Conservation (phyloP, 805 yeast species). For the Monosporozyma yasuniensis region DNA sequence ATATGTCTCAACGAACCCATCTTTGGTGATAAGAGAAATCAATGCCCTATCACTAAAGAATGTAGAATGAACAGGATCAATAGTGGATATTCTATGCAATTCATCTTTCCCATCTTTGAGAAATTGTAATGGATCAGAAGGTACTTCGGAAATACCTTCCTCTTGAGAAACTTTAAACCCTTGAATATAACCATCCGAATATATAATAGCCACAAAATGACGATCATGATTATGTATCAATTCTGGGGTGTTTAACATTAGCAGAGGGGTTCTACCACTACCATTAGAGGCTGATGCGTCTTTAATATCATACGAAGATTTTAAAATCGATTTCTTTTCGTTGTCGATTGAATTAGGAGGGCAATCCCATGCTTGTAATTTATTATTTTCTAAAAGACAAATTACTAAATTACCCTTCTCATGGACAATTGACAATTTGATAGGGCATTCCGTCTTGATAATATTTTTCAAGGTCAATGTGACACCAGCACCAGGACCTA, state of each 20-base stretch:
- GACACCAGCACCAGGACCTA: constrained; percentile 22
- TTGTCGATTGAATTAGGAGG: constrained; percentile 18
- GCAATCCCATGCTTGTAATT: constrained; percentile 57
- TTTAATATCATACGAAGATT: constrained; percentile 10
- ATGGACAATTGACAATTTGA: constrained; percentile 41
- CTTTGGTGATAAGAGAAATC: constrained; percentile 47
- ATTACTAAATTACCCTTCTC: constrained; percentile 40
- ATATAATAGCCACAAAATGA: constrained; percentile 46
- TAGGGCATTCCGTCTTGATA: constrained; percentile 39
- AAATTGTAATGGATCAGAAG: constrained; percentile 12
- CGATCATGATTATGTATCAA: constrained; percentile 23
- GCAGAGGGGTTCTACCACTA: constrained; percentile 11
- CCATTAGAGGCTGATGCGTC: neutral
- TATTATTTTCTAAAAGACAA: constrained; percentile 33
- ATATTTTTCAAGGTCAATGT: constrained; percentile 34
- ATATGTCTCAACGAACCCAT: constrained; percentile 44
- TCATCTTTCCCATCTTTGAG: constrained; percentile 28
- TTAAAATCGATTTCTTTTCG: constrained; percentile 12
- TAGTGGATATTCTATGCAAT: constrained; percentile 41
- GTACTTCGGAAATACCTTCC: constrained; percentile 30
- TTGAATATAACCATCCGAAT: constrained; percentile 25
- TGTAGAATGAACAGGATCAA: constrained; percentile 53
- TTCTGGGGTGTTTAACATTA: constrained; percentile 33
- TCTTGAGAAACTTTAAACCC: constrained; percentile 26
- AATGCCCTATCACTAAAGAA: constrained; percentile 34